Percentiles rank a stretch among this genome's conserved stretches.
These are phyloP conservation scores for Sclerotinia minor DNA, from an alignment of 2,329 filamentous ascomycete genomes.

Conservation along the genomic window DNA sequence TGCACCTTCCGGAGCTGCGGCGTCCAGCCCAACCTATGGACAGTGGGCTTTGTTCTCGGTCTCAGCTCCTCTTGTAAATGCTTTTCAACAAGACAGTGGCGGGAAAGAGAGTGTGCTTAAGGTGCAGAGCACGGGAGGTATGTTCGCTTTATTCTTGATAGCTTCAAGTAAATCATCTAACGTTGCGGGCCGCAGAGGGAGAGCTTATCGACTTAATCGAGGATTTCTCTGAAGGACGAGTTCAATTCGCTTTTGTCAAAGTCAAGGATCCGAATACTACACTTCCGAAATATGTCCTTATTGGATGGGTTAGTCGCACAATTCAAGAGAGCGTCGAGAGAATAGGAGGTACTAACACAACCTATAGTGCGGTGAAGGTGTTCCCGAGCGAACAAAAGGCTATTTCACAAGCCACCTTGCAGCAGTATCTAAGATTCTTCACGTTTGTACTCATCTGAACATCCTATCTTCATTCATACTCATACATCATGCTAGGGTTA, in stretches of 20 bases:
- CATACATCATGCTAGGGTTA: conserved; percentile 61
- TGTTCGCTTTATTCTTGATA: conserved; percentile 14
- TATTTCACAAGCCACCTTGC: conserved; percentile 96
- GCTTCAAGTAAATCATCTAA: conserved; percentile 17
- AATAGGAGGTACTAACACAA: conserved; percentile 32
- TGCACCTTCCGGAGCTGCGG: conserved; percentile 55
- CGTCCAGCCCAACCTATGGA: conserved; percentile 75
- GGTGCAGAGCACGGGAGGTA: conserved; percentile 87
- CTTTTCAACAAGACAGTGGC: conserved; percentile 79
- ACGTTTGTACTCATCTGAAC: conserved; percentile 51
- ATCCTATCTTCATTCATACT: conserved; percentile 16
- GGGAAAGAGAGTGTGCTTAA: conserved; percentile 93
- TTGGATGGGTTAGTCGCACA: conserved; percentile 68
- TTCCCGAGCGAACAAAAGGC: conserved; percentile 96
- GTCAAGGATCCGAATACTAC: conserved; percentile 91
- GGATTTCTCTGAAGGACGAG: conserved; percentile 93
- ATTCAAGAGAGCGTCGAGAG: not conserved
- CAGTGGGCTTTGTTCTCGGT: conserved; percentile 96
- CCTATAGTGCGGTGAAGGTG: conserved; percentile 83
- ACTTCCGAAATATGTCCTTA: conserved; percentile 87
- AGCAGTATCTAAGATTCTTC: conserved; percentile 86
- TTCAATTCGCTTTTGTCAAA: conserved; percentile 96
- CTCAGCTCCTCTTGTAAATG: conserved; percentile 85
- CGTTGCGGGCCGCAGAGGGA: conserved; percentile 61
- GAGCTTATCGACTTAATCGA: conserved; percentile 88